Percentiles rank a stretch among this genome's conserved stretches.
These are phyloP conservation scores for Echium plantagineum DNA, from an alignment of 257 asterid species.

Conservation along the genomic window DNA sequence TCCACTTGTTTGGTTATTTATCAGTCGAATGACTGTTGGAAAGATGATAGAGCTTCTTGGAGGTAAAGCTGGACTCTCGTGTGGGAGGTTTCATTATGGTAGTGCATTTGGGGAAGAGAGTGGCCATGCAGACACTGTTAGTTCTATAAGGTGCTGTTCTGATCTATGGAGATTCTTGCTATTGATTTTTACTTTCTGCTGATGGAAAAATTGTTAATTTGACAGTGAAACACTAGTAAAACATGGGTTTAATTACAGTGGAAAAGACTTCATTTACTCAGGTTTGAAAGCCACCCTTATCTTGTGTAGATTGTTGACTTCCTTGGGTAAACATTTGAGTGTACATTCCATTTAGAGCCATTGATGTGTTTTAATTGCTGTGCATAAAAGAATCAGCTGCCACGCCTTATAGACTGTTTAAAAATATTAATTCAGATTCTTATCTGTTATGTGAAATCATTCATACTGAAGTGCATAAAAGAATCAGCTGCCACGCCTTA, in stretches of 20 bases:
- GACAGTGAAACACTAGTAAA: slow-evolving; percentile 84
- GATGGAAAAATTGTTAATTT: slow-evolving; percentile 12
- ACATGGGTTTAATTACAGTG: slow-evolving; percentile 89
- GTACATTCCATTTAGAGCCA: neutral
- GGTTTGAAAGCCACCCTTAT: slow-evolving; percentile 28
- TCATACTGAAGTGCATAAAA: no score
- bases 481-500: no score
- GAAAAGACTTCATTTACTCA: slow-evolving; percentile 89
- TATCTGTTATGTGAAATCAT: no score
- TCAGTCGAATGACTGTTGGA: slow-evolving; percentile 99
- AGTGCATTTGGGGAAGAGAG: slow-evolving; percentile 98
- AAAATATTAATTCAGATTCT: no score
- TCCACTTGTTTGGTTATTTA: slow-evolving; percentile 12
- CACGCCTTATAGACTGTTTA: neutral
- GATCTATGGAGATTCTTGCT: slow-evolving; percentile 11
- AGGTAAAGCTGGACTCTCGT: slow-evolving; percentile 93
- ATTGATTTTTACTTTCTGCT: slow-evolving; percentile 12
- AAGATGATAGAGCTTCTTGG: slow-evolving; percentile 97
- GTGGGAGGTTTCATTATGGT: slow-evolving; percentile 95
- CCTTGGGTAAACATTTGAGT: neutral
- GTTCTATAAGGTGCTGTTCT: slow-evolving; percentile 58
- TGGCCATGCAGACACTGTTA: slow-evolving; percentile 95
- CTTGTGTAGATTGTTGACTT: neutral
- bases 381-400: neutral
- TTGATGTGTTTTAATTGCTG: neutral